Evolutionary conservation across 345 rosid genomes (phyloP).

Genomic region (Pistacia integerrima): DNA sequence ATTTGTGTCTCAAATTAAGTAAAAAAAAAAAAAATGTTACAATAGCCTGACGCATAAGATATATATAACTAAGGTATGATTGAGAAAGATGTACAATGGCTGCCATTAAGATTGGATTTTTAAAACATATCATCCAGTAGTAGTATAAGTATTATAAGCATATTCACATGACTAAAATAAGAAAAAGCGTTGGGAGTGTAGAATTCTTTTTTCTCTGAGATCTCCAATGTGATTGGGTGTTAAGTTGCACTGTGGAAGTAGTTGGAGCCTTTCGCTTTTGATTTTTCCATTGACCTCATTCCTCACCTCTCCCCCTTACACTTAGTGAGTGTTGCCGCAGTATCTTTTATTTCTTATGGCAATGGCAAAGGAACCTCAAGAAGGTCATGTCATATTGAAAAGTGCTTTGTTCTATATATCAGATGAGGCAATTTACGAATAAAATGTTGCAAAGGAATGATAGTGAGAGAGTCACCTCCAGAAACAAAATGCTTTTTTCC

Average conservation of each 20-base stretch:
- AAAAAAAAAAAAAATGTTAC: no score
- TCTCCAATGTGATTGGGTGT: constrained; percentile 27
- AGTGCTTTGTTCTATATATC: constrained; percentile 29
- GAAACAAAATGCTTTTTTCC: constrained; percentile 10
- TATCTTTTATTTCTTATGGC: constrained; percentile 23
- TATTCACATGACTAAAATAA: constrained; percentile 29
- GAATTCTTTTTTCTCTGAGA: constrained; percentile 16
- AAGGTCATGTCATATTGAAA: constrained; percentile 23
- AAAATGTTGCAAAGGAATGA: not conserved
- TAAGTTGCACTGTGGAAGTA: constrained; percentile 37
- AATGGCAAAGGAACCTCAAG: constrained; percentile 29
- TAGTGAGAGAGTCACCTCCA: constrained; percentile 17
- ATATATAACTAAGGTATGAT: not conserved
- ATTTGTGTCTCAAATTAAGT: no score
- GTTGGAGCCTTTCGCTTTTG: constrained; percentile 23
- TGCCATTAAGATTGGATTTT: constrained; percentile 20
- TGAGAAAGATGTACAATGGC: constrained; percentile 8
- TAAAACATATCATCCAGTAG: constrained; percentile 10
- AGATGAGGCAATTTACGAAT: constrained; percentile 20
- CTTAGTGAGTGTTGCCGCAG: constrained; percentile 15
- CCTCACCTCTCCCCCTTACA: constrained; percentile 32
- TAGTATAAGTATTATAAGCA: constrained; percentile 15
- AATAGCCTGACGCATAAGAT: no score
- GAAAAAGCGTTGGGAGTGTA: constrained; percentile 25
- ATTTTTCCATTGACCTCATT: constrained; percentile 40